Evolutionary conservation across 2,329 filamentous ascomycete genomes (phyloP), one percentile per base, ranked within the genome.

Genomic region (Penicillium griseofulvum): DNA sequence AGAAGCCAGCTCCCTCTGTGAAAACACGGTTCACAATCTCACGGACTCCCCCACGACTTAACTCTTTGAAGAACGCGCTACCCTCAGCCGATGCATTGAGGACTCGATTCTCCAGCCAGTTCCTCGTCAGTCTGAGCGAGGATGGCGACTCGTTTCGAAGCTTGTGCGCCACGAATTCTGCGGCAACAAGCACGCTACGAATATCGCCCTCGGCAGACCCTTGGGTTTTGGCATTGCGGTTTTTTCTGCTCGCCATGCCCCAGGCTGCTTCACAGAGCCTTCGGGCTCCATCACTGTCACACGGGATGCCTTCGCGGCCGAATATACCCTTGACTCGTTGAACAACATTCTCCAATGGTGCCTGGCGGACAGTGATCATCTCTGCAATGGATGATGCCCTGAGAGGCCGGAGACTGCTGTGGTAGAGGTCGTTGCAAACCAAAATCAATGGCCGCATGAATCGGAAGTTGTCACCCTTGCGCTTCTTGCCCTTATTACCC

Each of bases 371-470:
- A 68, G 96, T 91, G 22, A 99, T 87, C 37, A 97, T 86, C 71
- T 99, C 94, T 0, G 93, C 94, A 47, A 94, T 76, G 6, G 80
- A 85, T 0, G 91, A 92, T 60, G 93, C 89, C n/a, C 94, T 86
- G 8, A 99, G 79, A 0, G 90, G 91, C 28, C 91, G 84, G 38
- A 99, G 81, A 19, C 92, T 90, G 4, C 93, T 87, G 64, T 96
- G 91, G 68, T 99, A 99, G 1, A 97, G 86, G 71, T 99, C 95
- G 66, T 99, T 99, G 78, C 94, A 99, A 64, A 99, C 94, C 45
- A 99, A 80, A 48, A 99, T 91, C 29, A 99, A 79, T 0, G 94
- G 94, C 43, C 94, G 83, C 75, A 96, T 83, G 58, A 97, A 82
- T 39, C 89, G 84, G 69, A 99, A 99, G 55, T 87, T 88, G 66